A percentile compares a stretch with the other conserved stretches of the same genome.
These are phyloP conservation scores for Harrya chromipes DNA, from an alignment of 768 basidiomycete species.

Conservation along the genomic window DNA sequence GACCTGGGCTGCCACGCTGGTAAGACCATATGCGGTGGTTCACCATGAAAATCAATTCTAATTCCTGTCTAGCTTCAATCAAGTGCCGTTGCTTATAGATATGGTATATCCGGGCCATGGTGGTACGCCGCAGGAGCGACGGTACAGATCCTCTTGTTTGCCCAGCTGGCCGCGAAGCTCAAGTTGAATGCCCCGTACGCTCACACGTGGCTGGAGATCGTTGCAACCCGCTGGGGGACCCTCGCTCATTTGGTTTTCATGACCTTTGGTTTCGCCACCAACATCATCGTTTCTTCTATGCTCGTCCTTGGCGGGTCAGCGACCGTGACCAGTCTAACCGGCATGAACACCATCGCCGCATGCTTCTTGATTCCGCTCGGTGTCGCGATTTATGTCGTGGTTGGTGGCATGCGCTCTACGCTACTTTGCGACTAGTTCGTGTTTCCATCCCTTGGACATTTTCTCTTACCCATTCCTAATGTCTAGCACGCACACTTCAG, in stretches of 20 bases:
- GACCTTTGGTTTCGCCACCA: conserved; percentile 91
- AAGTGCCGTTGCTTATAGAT: conserved; percentile 82
- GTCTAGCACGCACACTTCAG: conserved; percentile 76
- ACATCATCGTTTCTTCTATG: conserved; percentile 90
- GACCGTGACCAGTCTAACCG: conserved; percentile 83
- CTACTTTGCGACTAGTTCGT: conserved; percentile 82
- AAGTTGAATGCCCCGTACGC: conserved; percentile 89
- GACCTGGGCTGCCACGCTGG: conserved; percentile 85
- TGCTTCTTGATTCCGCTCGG: conserved; percentile 90
- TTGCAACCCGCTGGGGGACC: conserved; percentile 76
- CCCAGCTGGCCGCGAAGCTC: conserved; percentile 85
- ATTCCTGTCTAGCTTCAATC: conserved; percentile 56
- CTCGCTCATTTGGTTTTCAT: conserved; percentile 81
- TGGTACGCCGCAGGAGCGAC: conserved; percentile 92
- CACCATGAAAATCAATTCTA: background rate
- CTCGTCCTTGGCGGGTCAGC: conserved; percentile 78
- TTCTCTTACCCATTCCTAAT: background rate
- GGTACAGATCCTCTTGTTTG: conserved; percentile 88
- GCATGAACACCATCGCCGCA: conserved; percentile 87
- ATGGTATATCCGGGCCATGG: conserved; percentile 83
- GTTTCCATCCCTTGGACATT: background rate
- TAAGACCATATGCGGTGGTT: conserved; percentile 15
- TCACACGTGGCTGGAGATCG: conserved; percentile 87
- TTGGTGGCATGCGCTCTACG: conserved; percentile 84
- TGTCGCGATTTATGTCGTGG: conserved; percentile 85